Evolutionary conservation across 2,329 filamentous ascomycete species (phyloP), one percentile per base, ranked within the genome.

Genomic region (Aspergillus fumigatus): DNA sequence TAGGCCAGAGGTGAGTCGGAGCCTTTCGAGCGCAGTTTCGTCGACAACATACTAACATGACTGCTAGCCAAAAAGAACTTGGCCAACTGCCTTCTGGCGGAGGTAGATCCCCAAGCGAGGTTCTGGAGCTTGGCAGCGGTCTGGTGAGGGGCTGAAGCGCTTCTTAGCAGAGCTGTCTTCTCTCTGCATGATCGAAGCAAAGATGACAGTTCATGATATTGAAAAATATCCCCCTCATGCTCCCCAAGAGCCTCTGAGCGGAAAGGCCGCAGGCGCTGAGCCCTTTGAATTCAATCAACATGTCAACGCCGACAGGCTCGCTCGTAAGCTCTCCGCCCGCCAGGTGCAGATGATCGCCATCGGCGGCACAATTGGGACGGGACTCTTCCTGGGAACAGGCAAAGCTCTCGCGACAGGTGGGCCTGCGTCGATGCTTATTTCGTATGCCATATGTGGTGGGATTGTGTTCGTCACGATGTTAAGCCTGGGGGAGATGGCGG

Each of bases 321-420:
- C 77, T 21, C 81, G 84, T 4, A 79, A 81, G 45, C 75, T 87
- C 11, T 83, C 82, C 2, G 75, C 82, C 17, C 80, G 84, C n/a
- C 85, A 87, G 68, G 82, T 87, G 10, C 84, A 87, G 72, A 87
- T 88, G 84, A 85, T 88, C 59, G 85, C 85, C 47, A 77, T 78
- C 55, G 75, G 73, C 5, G 75, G 75, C 23, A 77, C 74, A 6
- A 77, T 77, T 48, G 73, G 70, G 14, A 86, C 84, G 0, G 84
- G 84, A 2, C 70, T 87, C 3, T 87, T 87, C 61, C 75, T 88
- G 5, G 84, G 84, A 29, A 85, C 83, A 0, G 84, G 84, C 9
- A 83, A 82, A 65, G 81, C 83, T 3, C 70, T 87, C 41, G 78
- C 82, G 1, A 84, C 78, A 0, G 84, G 82, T 29, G 84, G 84